Percentiles rank a stretch among this genome's conserved stretches.
phyloP scores from a whole-genome alignment of 805 yeast species.

The Priceomyces melissophilus region DNA sequence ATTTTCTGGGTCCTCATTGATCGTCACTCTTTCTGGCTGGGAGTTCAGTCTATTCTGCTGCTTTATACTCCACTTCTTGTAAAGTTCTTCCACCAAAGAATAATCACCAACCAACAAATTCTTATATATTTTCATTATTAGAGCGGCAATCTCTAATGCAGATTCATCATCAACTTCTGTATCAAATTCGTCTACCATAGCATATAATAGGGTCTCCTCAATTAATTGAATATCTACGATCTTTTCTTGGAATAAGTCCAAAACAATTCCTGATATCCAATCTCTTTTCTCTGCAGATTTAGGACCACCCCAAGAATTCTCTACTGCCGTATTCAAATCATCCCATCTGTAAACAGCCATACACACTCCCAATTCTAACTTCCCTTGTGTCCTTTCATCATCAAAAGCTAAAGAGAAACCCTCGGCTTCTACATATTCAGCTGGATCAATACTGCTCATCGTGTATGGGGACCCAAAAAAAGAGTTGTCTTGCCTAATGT shows the following conservation, averaged over 20 bases:
- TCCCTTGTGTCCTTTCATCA: slow-evolving; percentile 70
- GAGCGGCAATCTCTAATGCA: slow-evolving; percentile 68
- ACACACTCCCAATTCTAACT: slow-evolving; percentile 89
- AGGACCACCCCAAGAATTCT: slow-evolving; percentile 93
- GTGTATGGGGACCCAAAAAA: not conserved
- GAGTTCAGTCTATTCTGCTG: slow-evolving; percentile 32
- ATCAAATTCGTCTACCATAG: slow-evolving; percentile 95
- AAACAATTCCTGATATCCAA: slow-evolving; percentile 82
- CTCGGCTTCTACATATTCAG: slow-evolving; percentile 54
- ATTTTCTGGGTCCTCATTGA: slow-evolving; percentile 60
- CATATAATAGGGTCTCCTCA: slow-evolving; percentile 80
- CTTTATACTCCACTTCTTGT: slow-evolving; percentile 55
- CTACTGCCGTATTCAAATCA: slow-evolving; percentile 82
- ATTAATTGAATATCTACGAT: slow-evolving; percentile 73
- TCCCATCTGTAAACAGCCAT: slow-evolving; percentile 93
- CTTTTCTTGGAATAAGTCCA: slow-evolving; percentile 68
- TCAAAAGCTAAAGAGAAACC: slow-evolving; percentile 37
- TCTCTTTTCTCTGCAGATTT: slow-evolving; percentile 88
- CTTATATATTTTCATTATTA: slow-evolving; percentile 61
- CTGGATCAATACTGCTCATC: slow-evolving; percentile 37
- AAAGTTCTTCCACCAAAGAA: slow-evolving; percentile 54
- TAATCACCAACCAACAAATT: slow-evolving; percentile 57
- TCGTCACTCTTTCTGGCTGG: slow-evolving; percentile 33
- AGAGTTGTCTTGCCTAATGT: not conserved
- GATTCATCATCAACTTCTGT: slow-evolving; percentile 86